Evolutionary conservation across 2,329 filamentous ascomycete species (phyloP), one percentile per base, ranked within the genome.

Genomic region (Fusarium tuaranense): DNA sequence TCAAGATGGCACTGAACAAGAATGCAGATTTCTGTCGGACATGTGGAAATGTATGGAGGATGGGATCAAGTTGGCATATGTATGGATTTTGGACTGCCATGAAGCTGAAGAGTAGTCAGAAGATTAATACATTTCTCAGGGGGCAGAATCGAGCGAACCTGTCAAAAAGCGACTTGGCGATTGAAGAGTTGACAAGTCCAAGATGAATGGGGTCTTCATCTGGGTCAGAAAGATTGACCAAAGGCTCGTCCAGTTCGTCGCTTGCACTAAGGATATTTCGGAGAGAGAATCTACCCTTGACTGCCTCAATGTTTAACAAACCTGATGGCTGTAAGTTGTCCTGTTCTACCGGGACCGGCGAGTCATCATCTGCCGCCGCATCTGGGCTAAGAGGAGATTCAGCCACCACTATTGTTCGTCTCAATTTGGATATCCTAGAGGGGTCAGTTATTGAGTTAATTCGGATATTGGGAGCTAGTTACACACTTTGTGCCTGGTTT

Each of bases 61-160:
- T 67, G 4, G 81, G 82, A 59, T 85, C 84, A 13, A 85, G 76
- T 62, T 84, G 83, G 68, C 80, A 81, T 25, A 85, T 82, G n/a
- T 83, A 85, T 1, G 83, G 82, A 59, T 85, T 85, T 27, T 84
- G 76, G 59, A 80, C 81, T 30, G 74, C 72, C 67, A 85, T 82
- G 67, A 85, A 85, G 22, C 83, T 71, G 38, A 7, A 12, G 8
- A 39, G 8, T 4, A 5, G 18, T 39, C 4, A 39, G 38, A 39
- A 4, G 38, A n/a, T 39, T 5, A 9, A 18, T 10, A n/a, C 4
- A 18, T 39, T 39, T 39, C 18, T 39, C 16, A 10, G 16, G 38
- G 16, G 38, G 38, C 18, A n/a, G 18, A n/a, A 10, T 10, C 10
- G 16, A 55, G n/a, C 51, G 9, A n/a, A 71, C 69, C 68, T 65